Conservation (phyloP, 2,329 filamentous ascomycete genomes). For the Chaetomiaceae sp. region DNA sequence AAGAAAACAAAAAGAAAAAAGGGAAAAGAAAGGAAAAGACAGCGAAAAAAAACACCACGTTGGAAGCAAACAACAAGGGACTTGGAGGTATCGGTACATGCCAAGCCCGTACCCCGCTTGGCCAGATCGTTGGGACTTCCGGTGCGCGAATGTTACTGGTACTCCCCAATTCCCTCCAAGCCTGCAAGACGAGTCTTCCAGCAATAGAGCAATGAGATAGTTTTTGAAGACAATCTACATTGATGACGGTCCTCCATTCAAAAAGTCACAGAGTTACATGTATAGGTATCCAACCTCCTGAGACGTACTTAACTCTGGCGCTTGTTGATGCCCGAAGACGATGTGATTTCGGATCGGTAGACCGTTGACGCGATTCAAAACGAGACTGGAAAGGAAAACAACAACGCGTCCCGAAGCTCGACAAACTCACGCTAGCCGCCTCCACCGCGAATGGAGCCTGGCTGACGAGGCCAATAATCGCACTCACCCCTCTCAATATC, state of each 20-base stretch:
- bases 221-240: background rate
- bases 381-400: slow-evolving; percentile 1
- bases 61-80: too few species aligned
- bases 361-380: background rate
- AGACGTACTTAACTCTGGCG: background rate
- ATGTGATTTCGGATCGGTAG: background rate
- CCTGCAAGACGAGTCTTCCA: background rate
- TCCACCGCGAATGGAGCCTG: background rate
- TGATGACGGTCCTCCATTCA: too few species aligned
- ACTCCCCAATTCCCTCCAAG: background rate
- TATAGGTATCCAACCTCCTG: too few species aligned
- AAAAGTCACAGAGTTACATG: too few species aligned
- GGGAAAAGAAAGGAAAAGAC: too few species aligned
- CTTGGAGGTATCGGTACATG: slow-evolving; percentile 4
- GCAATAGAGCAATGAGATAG: too few species aligned
- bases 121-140: too few species aligned
- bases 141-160: slow-evolving; percentile 12
- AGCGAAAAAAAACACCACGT: too few species aligned
- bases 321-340: background rate
- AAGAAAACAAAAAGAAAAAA: too few species aligned
- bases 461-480: too few species aligned
- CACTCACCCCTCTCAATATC: too few species aligned
- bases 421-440: background rate
- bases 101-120: slow-evolving; percentile 11
- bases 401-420: background rate